A percentile compares a stretch with the other conserved stretches of the same genome.
Evolutionary conservation across 352 stramenopile genomes (phyloP).

Genomic region (Globisporangium parvum): DNA sequence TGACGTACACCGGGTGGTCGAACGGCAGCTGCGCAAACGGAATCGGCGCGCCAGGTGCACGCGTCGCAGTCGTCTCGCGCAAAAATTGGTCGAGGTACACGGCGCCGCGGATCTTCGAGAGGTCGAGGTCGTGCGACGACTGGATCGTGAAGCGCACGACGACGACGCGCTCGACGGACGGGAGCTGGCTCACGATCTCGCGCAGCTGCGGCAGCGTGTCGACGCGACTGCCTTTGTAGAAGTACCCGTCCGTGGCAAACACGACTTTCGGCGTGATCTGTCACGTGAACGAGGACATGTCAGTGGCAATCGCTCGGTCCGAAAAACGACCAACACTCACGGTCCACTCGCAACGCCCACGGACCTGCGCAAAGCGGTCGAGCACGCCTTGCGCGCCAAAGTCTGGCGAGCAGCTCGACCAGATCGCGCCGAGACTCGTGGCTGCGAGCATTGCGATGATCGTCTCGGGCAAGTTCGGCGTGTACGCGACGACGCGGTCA

Average conservation of each 20-base stretch:
- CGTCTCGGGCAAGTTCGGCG: constrained; percentile 62
- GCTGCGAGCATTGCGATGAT: constrained; percentile 71
- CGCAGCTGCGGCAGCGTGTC: constrained; percentile 55
- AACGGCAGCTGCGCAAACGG: constrained; percentile 73
- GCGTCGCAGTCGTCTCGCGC: constrained; percentile 14
- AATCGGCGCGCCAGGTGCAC: constrained; percentile 26
- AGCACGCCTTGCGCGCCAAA: constrained; percentile 80
- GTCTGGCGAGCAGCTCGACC: constrained; percentile 82
- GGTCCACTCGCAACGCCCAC: not conserved
- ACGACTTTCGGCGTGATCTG: constrained; percentile 72
- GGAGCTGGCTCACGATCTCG: constrained; percentile 55
- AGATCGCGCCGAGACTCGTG: constrained; percentile 62
- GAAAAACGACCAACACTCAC: not conserved
- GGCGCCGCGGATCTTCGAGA: constrained; percentile 46
- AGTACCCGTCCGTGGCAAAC: constrained; percentile 70
- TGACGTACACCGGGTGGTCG: constrained; percentile 84
- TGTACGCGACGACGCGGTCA: constrained; percentile 65
- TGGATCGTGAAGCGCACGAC: constrained; percentile 61
- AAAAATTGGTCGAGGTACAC: constrained; percentile 58
- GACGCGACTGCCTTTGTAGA: constrained; percentile 71
- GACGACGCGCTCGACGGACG: constrained; percentile 56
- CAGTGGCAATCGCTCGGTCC: not conserved
- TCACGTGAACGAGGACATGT: not conserved
- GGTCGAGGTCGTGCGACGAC: constrained; percentile 43
- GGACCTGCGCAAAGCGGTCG: constrained; percentile 68